phyloP scores from a whole-genome alignment of 257 asterid genomes.

The Solanum clarkiae region DNA sequence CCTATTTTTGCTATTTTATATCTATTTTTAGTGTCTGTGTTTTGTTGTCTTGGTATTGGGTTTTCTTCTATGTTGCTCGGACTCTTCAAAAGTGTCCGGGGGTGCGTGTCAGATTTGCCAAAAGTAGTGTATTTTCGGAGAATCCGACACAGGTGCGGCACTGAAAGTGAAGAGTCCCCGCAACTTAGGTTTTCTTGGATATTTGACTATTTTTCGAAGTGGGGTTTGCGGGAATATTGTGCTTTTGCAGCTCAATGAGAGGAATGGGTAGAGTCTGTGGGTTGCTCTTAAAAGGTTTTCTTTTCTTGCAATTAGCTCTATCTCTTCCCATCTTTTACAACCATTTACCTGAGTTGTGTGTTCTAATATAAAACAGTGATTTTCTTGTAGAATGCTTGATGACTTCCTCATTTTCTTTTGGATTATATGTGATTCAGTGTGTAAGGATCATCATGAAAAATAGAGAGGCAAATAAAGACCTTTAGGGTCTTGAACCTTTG shows the following conservation, averaged over 20 bases:
- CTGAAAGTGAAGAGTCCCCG: too few species aligned
- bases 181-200: constrained; percentile 7
- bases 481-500: background rate
- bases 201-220: background rate
- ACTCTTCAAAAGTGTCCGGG: too few species aligned
- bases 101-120: too few species aligned
- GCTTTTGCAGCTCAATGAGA: background rate
- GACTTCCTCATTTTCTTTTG: background rate
- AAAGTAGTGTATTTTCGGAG: too few species aligned
- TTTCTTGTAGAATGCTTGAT: background rate
- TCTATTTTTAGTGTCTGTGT: constrained; percentile 27
- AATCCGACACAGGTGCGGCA: too few species aligned
- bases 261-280: background rate
- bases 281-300: background rate
- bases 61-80: too few species aligned
- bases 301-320: background rate
- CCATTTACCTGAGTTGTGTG: background rate
- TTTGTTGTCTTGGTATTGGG: background rate
- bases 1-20: background rate
- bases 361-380: too few species aligned
- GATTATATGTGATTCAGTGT: background rate
- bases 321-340: background rate
- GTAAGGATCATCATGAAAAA: background rate
- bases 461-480: background rate
- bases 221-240: background rate